phyloP scores from a whole-genome alignment of 2,329 filamentous ascomycete species.

The Penicillium sp. region DNA sequence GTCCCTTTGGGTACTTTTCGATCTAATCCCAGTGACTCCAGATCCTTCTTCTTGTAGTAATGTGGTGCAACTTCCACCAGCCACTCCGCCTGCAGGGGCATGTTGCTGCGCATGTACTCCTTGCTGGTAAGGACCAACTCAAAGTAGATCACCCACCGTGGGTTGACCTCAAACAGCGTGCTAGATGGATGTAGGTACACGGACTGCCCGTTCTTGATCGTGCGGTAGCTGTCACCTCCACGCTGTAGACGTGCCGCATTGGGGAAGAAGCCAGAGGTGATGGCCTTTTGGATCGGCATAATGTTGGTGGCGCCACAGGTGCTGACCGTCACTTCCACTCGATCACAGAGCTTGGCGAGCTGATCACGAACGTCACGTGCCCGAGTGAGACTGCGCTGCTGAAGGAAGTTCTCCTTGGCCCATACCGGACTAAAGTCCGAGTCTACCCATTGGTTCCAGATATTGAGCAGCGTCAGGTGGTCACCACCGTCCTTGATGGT shows the following conservation, averaged over 20 bases:
- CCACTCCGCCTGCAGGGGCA: slow-evolving; percentile 84
- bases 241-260: slow-evolving; percentile 83
- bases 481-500: slow-evolving; percentile 90
- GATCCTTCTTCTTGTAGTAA: slow-evolving; percentile 87
- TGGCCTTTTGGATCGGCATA: slow-evolving; percentile 77
- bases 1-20: slow-evolving; percentile 70
- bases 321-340: slow-evolving; percentile 74
- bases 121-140: slow-evolving; percentile 88
- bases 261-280: slow-evolving; percentile 91
- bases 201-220: slow-evolving; percentile 83
- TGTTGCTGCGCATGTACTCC: slow-evolving; percentile 87
- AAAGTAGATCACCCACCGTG: slow-evolving; percentile 85
- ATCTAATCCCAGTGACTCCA: slow-evolving; percentile 74
- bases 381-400: slow-evolving; percentile 83
- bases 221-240: slow-evolving; percentile 84
- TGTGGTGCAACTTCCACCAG: slow-evolving; percentile 87
- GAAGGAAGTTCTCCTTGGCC: slow-evolving; percentile 89
- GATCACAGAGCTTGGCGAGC: slow-evolving; percentile 85
- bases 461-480: slow-evolving; percentile 81
- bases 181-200: slow-evolving; percentile 90
- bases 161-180: slow-evolving; percentile 74
- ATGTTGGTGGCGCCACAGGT: slow-evolving; percentile 71
- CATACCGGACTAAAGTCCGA: slow-evolving; percentile 84
- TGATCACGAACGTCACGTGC: slow-evolving; percentile 92
- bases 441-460: slow-evolving; percentile 96